These are phyloP conservation scores for Blepharisma undulans DNA, from an alignment of 169 alveolate genomes.

Conservation along the genomic window DNA sequence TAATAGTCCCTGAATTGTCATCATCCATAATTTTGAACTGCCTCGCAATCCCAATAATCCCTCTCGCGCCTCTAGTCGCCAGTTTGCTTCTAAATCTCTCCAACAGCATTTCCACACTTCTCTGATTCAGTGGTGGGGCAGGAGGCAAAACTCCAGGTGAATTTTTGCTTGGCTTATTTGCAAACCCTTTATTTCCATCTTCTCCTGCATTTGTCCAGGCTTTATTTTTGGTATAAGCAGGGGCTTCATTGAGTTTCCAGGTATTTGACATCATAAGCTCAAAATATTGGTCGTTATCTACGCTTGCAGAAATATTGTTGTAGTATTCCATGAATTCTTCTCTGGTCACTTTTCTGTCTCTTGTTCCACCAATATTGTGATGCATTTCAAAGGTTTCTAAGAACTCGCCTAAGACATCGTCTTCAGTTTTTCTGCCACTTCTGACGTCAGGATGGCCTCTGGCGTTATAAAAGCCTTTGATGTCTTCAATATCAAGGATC, in stretches of 20 bases:
- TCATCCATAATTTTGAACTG: conserved; percentile 69
- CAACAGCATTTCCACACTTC: neutral
- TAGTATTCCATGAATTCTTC: conserved; percentile 84
- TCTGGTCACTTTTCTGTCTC: conserved; percentile 70
- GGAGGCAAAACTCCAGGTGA: neutral
- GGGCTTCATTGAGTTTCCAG: conserved; percentile 60
- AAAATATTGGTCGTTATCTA: conserved; percentile 80
- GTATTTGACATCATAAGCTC: conserved; percentile 76
- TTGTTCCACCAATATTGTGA: conserved; percentile 51
- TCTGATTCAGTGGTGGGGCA: neutral
- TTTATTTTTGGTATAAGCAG: conserved; percentile 30
- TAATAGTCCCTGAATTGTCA: conserved; percentile 51
- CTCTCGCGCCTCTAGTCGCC: conserved; percentile 73
- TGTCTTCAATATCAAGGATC: conserved; percentile 63
- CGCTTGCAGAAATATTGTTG: conserved; percentile 74
- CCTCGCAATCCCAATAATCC: conserved; percentile 70
- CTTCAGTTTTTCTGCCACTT: conserved; percentile 74
- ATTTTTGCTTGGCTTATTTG: neutral
- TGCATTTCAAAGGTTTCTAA: conserved; percentile 75
- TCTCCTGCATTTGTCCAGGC: conserved; percentile 1
- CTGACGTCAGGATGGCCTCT: conserved; percentile 80
- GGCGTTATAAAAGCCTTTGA: conserved; percentile 59
- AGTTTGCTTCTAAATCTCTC: conserved; percentile 59
- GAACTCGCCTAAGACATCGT: conserved; percentile 72
- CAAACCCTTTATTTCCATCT: neutral